Conservation (phyloP, 306 rosid species). For the Malus fusca region DNA sequence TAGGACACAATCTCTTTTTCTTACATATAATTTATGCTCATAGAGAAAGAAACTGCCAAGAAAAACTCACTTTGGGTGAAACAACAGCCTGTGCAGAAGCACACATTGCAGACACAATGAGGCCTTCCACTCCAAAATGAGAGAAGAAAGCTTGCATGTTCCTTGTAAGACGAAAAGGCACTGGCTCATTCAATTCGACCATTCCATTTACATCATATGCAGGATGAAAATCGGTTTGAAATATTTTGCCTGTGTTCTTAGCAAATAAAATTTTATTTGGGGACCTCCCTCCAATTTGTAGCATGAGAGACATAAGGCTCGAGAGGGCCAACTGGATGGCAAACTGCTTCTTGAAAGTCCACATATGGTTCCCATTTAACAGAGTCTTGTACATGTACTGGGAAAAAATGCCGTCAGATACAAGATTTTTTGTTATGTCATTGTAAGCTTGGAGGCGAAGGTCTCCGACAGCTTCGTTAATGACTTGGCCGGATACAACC, state of each 20-base stretch:
- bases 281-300: slow-evolving; percentile 97
- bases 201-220: slow-evolving; percentile 89
- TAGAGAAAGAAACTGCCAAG: neutral
- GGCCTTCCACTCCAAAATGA: slow-evolving; percentile 93
- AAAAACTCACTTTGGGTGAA: slow-evolving; percentile 70
- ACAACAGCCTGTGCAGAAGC: slow-evolving; percentile 95
- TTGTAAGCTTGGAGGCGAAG: slow-evolving; percentile 85
- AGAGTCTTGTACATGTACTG: slow-evolving; percentile 97
- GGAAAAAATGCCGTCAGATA: slow-evolving; percentile 82
- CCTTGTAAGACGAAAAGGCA: slow-evolving; percentile 97
- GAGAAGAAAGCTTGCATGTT: slow-evolving; percentile 95
- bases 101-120: slow-evolving; percentile 97
- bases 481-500: slow-evolving; percentile 86
- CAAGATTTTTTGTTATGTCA: slow-evolving; percentile 68
- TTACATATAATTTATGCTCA: neutral
- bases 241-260: slow-evolving; percentile 94
- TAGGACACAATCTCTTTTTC: neutral
- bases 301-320: slow-evolving; percentile 91
- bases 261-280: slow-evolving; percentile 96
- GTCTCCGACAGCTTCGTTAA: slow-evolving; percentile 84
- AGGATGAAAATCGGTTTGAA: slow-evolving; percentile 97
- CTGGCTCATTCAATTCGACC: slow-evolving; percentile 92
- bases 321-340: slow-evolving; percentile 98
- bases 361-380: slow-evolving; percentile 80
- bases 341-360: slow-evolving; percentile 98